Conservation (phyloP, 495 filamentous ascomycete genomes). For the Aspergillus bertholletiae region DNA sequence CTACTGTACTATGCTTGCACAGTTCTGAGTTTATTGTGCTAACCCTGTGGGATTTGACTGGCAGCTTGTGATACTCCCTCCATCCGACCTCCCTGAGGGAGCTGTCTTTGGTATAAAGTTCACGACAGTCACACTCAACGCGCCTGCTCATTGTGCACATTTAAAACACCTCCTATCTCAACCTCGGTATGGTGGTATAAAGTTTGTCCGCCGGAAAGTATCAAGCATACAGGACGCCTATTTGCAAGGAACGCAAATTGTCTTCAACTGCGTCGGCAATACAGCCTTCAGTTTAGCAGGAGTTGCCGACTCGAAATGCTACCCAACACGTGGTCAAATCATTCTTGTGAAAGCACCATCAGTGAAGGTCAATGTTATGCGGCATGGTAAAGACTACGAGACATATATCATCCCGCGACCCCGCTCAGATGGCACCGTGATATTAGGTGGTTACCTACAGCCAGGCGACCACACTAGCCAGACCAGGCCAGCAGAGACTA, state of each 20-base stretch:
- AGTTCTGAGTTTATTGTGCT: not conserved
- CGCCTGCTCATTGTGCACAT: conserved; percentile 14
- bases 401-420: conserved; percentile 34
- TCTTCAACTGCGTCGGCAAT: conserved; percentile 31
- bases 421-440: conserved; percentile 24
- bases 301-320: conserved; percentile 24
- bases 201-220: conserved; percentile 19
- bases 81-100: conserved; percentile 18
- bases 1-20: not conserved
- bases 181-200: conserved; percentile 10
- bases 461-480: conserved; percentile 13
- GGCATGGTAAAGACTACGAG: conserved; percentile 30
- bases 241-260: conserved; percentile 18
- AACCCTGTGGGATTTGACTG: not conserved
- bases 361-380: conserved; percentile 26
- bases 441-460: conserved; percentile 30
- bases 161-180: not conserved
- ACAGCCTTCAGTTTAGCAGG: conserved; percentile 20
- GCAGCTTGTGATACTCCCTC: conserved; percentile 8
- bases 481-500: conserved; percentile 16
- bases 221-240: conserved; percentile 20
- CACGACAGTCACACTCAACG: conserved; percentile 28
- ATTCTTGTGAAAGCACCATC: conserved; percentile 32
- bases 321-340: conserved; percentile 37
- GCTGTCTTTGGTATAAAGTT: conserved; percentile 25